Base-by-base conservation (phyloP, 805 yeast genomes). In the Starmerella vitae region DNA sequence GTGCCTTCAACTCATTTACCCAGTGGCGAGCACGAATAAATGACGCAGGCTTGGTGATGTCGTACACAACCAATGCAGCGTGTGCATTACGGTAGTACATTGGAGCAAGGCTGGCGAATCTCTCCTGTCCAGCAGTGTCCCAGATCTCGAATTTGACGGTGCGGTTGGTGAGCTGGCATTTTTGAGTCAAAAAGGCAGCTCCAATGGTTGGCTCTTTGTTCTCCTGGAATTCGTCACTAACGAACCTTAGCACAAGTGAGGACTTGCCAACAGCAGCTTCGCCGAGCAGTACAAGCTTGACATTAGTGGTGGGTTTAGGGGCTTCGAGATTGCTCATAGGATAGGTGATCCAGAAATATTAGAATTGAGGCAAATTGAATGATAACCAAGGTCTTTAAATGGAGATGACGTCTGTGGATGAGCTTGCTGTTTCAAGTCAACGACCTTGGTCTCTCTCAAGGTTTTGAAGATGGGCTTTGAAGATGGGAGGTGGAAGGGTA, bases 191-290 rank as follows among this genome's bases (percentile, higher is more conserved):
- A 56, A 88, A 88, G 3, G 97, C 97, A 4, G 98, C 98, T 13
- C 98, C 98, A 51, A 88, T 88, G 2, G 98, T 88, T 18, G 96
- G 96, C 55, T 88, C 97, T 57, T 88, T 86, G 61, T 88, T 86
- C 59, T 86, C 97, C 59, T 91, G 94, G 62, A 88, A 88, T 56
- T 88, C 96, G 60, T 88, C 84, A 47, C 85, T 76, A 31, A 88
- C 97, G 61, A 88, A 88, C 49, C 97, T 70, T 49, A 88, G 68
- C 26, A 88, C 97, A 24, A 88, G 68, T 5, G 94, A 83, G 3
- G 94, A 83, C 57, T 88, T 88, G 38, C 98, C 98, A 14, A 88
- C 98, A 0, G 98, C 98, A 1, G 96, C 96, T 57, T 88, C 98
- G 21, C 98, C 98, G 33, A 88, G 65, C 30, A 88, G 72, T 7